These are phyloP conservation scores for Colletotrichum gloeosporioides DNA, from an alignment of 2,329 filamentous ascomycete genomes.

Conservation along the genomic window DNA sequence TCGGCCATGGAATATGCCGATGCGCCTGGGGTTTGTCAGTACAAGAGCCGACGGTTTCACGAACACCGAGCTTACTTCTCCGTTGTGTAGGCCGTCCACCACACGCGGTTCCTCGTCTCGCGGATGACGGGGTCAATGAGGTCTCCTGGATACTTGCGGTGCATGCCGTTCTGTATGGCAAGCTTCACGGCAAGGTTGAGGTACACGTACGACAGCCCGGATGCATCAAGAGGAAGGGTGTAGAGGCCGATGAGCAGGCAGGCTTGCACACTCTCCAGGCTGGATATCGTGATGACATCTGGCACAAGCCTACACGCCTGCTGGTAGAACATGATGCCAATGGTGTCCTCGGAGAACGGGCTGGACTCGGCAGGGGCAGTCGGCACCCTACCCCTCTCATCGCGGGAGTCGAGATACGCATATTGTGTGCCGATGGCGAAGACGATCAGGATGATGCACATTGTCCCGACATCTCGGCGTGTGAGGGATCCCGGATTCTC, in stretches of 20 bases:
- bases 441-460: slow-evolving; percentile 51
- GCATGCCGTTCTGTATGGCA: slow-evolving; percentile 66
- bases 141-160: slow-evolving; percentile 53
- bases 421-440: slow-evolving; percentile 58
- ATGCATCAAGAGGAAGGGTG: slow-evolving; percentile 59
- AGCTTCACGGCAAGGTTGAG: slow-evolving; percentile 60
- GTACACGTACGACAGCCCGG: slow-evolving; percentile 62
- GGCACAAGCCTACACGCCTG: slow-evolving; percentile 59
- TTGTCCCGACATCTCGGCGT: slow-evolving; percentile 44
- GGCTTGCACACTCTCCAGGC: slow-evolving; percentile 62
- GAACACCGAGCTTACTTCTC: slow-evolving; percentile 48
- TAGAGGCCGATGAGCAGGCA: slow-evolving; percentile 62
- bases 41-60: accelerated
- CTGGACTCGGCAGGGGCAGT: slow-evolving; percentile 21
- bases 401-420: slow-evolving; percentile 46
- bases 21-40: slow-evolving; percentile 43
- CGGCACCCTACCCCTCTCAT: slow-evolving; percentile 17
- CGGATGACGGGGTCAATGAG: slow-evolving; percentile 51
- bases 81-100: slow-evolving; percentile 62
- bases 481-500: slow-evolving; percentile 40
- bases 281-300: slow-evolving; percentile 61
- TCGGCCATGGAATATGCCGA: slow-evolving; percentile 61
- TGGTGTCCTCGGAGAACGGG: slow-evolving; percentile 52
- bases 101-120: slow-evolving; percentile 60
- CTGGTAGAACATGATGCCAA: slow-evolving; percentile 62